These are phyloP conservation scores for Arabidopsis hybrid DNA, from an alignment of 441 rosid genomes.

Conservation along the genomic window DNA sequence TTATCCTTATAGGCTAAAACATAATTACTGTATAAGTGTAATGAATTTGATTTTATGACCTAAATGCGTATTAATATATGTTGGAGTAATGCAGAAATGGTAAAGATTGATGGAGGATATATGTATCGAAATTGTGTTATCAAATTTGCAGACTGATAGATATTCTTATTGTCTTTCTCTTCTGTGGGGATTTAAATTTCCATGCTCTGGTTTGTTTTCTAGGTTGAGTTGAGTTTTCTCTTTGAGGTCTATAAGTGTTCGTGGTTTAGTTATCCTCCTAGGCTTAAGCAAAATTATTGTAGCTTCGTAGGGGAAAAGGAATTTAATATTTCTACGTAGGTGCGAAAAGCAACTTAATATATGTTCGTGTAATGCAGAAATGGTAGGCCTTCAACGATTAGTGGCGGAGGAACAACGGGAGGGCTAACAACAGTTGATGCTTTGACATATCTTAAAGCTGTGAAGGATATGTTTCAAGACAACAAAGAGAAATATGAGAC, in stretches of 20 bases:
- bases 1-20: no score
- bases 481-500: conserved; percentile 82
- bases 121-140: no score
- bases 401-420: conserved; percentile 34
- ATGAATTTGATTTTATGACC: no score
- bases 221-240: not conserved
- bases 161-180: no score
- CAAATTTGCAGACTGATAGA: no score
- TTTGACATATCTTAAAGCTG: conserved; percentile 83
- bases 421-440: conserved; percentile 89
- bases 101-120: no score
- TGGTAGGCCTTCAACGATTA: conserved; percentile 33
- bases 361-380: conserved; percentile 60
- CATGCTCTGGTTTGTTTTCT: not conserved
- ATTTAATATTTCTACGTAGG: conserved; percentile 11
- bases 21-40: no score
- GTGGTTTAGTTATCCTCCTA: conserved; percentile 7
- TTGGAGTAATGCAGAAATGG: no score
- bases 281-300: conserved; percentile 2
- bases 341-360: conserved; percentile 23
- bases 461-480: conserved; percentile 84
- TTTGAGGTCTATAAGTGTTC: conserved; percentile 5
- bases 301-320: conserved; percentile 2
- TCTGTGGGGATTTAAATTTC: no score
- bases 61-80: no score